Percentiles rank a stretch among this genome's conserved stretches.
phyloP scores from a whole-genome alignment of 2,329 filamentous ascomycete genomes.

The Colletotrichum acutatum region DNA sequence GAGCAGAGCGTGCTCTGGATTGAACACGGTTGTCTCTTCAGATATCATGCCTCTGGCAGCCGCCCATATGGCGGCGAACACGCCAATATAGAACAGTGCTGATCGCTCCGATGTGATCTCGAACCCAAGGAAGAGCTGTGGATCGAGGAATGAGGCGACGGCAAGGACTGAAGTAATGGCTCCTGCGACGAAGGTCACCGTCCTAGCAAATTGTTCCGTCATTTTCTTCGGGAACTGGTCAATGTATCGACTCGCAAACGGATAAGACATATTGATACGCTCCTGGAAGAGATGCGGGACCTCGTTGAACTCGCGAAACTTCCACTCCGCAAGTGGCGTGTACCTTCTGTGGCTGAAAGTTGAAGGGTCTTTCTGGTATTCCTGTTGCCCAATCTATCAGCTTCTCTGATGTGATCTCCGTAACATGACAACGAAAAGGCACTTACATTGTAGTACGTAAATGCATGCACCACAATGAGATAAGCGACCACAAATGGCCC shows the following conservation, averaged over 20 bases:
- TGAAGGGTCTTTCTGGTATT: slow-evolving; percentile 94
- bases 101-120: slow-evolving; percentile 91
- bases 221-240: slow-evolving; percentile 98
- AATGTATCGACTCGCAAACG: slow-evolving; percentile 90
- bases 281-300: slow-evolving; percentile 91
- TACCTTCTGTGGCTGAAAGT: slow-evolving; percentile 90
- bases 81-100: slow-evolving; percentile 87
- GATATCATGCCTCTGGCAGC: slow-evolving; percentile 85
- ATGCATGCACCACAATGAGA: slow-evolving; percentile 88
- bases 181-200: slow-evolving; percentile 88
- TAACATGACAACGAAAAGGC: not conserved
- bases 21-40: slow-evolving; percentile 89
- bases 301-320: slow-evolving; percentile 98
- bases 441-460: slow-evolving; percentile 90
- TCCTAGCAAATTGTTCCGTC: slow-evolving; percentile 84
- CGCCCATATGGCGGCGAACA: slow-evolving; percentile 87
- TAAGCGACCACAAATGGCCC: slow-evolving; percentile 90
- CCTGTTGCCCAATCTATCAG: slow-evolving; percentile 58
- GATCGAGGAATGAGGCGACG: slow-evolving; percentile 86
- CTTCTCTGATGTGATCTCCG: not conserved
- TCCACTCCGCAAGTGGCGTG: slow-evolving; percentile 95
- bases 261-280: slow-evolving; percentile 92
- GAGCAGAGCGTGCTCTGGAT: slow-evolving; percentile 88
- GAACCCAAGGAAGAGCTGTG: slow-evolving; percentile 90
- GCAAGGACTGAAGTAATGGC: slow-evolving; percentile 88